A percentile compares a stretch with the other conserved stretches of the same genome.
Evolutionary conservation across 345 rosid genomes (phyloP).

Genomic region (Camelina neglecta): DNA sequence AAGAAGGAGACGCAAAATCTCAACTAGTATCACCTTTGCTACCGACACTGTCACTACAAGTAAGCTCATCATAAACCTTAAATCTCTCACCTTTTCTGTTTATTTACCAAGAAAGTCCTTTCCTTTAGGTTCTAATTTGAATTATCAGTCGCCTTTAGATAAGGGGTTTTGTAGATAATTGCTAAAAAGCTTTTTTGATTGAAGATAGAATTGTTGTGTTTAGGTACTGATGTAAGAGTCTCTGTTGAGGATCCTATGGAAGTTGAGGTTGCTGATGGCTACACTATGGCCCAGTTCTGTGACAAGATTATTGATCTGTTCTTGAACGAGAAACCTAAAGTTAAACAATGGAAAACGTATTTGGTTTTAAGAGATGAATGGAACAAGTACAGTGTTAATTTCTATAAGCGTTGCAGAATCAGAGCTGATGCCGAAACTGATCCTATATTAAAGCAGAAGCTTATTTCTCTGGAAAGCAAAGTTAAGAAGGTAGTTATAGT

Average conservation of each 20-base stretch:
- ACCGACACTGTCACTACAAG: constrained; percentile 40
- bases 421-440: constrained; percentile 66
- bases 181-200: neutral
- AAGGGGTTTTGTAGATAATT: neutral
- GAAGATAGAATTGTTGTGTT: constrained; percentile 14
- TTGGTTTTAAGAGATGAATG: constrained; percentile 84
- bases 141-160: neutral
- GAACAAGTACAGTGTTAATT: constrained; percentile 73
- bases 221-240: constrained; percentile 57
- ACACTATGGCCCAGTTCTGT: constrained; percentile 69
- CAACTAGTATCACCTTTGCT: constrained; percentile 25
- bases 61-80: constrained; percentile 14
- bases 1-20: constrained; percentile 32
- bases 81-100: constrained; percentile 9
- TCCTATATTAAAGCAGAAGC: constrained; percentile 57
- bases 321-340: constrained; percentile 76
- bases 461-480: constrained; percentile 60
- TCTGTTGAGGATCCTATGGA: constrained; percentile 53
- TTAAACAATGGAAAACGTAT: constrained; percentile 80
- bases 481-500: constrained; percentile 69
- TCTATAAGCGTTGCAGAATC: constrained; percentile 66
- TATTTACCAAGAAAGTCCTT: neutral
- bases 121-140: neutral
- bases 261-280: constrained; percentile 74
- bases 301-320: constrained; percentile 82